A percentile compares a stretch with the other conserved stretches of the same genome.
Conservation (phyloP, 1,284 basidiomycete species). For the Pascua sp. region DNA sequence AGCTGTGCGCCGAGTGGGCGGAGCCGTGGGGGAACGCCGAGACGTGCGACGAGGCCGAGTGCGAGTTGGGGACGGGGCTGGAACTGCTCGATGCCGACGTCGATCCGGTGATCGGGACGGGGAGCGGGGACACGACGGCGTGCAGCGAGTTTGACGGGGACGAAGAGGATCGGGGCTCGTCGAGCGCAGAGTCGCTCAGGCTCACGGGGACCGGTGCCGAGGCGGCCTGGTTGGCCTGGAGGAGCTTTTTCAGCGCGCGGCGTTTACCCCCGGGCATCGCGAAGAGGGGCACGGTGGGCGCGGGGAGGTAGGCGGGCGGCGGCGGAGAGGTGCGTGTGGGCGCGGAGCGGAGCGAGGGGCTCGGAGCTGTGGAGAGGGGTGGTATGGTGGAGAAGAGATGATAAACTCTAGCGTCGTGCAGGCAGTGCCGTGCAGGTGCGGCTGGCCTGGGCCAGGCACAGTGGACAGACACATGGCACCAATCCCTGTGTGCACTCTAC, state of each 20-base stretch:
- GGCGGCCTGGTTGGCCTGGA: constrained; percentile 10
- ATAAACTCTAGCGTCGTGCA: neutral
- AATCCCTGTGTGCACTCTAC: too few relatives aligned
- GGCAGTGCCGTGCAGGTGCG: too few relatives aligned
- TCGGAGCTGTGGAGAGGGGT: constrained; percentile 1
- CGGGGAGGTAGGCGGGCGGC: too few relatives aligned
- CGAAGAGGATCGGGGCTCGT: neutral
- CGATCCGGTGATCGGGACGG: neutral
- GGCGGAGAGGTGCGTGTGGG: too few relatives aligned
- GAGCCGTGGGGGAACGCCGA: too few relatives aligned
- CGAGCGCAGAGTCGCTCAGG: neutral
- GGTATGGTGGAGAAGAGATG: neutral
- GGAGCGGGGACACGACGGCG: neutral
- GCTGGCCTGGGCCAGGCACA: too few relatives aligned
- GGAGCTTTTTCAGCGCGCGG: constrained; percentile 45
- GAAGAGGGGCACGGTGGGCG: too few relatives aligned
- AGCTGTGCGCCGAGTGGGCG: too few relatives aligned
- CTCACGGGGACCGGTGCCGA: neutral
- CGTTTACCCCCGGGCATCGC: constrained; percentile 47
- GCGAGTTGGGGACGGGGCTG: too few relatives aligned
- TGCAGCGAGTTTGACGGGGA: neutral
- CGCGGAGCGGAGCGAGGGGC: neutral
- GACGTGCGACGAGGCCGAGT: too few relatives aligned
- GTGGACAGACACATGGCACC: too few relatives aligned
- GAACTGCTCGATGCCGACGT: neutral